Evolutionary conservation across 2,329 filamentous ascomycete species (phyloP).

Genomic region (Harringtonia lauricola): DNA sequence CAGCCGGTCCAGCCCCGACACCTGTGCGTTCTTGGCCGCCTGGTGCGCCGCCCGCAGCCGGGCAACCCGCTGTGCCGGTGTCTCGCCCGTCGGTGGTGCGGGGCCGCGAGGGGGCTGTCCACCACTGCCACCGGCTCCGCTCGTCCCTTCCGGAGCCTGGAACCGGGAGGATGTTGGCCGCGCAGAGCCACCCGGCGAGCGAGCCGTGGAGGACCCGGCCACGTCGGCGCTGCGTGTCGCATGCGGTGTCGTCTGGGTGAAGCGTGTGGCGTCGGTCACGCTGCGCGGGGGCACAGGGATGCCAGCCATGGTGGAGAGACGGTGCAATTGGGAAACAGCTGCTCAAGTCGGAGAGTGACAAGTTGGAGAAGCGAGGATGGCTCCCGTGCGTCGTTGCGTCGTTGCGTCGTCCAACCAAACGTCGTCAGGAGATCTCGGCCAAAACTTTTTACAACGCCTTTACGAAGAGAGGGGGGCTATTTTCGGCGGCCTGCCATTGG

Average conservation of each 20-base stretch:
- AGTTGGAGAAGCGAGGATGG: too few species aligned
- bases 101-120: slow-evolving; percentile 9
- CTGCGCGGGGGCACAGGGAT: slow-evolving; percentile 38
- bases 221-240: slow-evolving; percentile 49
- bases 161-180: slow-evolving; percentile 12
- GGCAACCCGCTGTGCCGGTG: slow-evolving; percentile 58
- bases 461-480: too few species aligned
- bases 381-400: too few species aligned
- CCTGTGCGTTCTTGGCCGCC: slow-evolving; percentile 49
- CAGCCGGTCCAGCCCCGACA: slow-evolving; percentile 40
- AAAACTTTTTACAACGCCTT: too few species aligned
- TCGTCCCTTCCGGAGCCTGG: slow-evolving; percentile 2
- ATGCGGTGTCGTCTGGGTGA: slow-evolving; percentile 59
- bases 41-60: slow-evolving; percentile 57
- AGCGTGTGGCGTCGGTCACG: slow-evolving; percentile 71
- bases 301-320: too few species aligned
- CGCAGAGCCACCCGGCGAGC: slow-evolving; percentile 7
- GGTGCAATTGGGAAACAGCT: too few species aligned
- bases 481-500: too few species aligned
- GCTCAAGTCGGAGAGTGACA: too few species aligned
- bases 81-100: slow-evolving; percentile 33
- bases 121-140: not conserved
- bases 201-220: slow-evolving; percentile 13
- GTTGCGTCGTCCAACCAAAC: too few species aligned
- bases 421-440: too few species aligned